These are phyloP conservation scores for Umbilicus rupestris DNA, from an alignment of 164 flowering plant genomes.

Conservation along the genomic window DNA sequence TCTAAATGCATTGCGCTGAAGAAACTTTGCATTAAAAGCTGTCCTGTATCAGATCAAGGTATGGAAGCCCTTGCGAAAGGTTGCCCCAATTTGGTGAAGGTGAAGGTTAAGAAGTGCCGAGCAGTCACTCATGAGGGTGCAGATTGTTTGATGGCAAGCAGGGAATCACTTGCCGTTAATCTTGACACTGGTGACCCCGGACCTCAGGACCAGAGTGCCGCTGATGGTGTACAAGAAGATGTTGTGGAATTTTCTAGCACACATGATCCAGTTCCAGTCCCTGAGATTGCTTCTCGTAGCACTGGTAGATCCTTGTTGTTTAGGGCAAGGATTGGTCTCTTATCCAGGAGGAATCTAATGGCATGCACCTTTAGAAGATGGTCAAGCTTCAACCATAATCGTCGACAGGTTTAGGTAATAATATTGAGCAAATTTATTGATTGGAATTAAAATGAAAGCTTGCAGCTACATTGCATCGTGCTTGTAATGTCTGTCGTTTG, in stretches of 20 bases:
- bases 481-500: too few species aligned
- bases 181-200: constrained; percentile 51
- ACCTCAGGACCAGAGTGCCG: constrained; percentile 35
- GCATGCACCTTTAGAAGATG: constrained; percentile 59
- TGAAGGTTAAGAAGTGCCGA: constrained; percentile 87
- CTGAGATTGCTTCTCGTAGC: constrained; percentile 29
- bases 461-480: too few species aligned
- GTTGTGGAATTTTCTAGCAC: constrained; percentile 26
- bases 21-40: constrained; percentile 91
- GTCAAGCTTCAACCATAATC: constrained; percentile 32
- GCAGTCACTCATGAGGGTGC: constrained; percentile 63
- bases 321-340: constrained; percentile 43
- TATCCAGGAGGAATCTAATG: constrained; percentile 46
- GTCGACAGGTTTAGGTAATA: constrained; percentile 18
- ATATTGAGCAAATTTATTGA: neutral
- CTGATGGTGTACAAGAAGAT: constrained; percentile 45
- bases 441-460: neutral
- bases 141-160: constrained; percentile 53
- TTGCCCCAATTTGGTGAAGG: constrained; percentile 89
- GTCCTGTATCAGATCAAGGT: constrained; percentile 73
- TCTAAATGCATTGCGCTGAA: constrained; percentile 57
- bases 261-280: constrained; percentile 15
- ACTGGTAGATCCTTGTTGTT: constrained; percentile 33
- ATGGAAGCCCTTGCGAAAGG: constrained; percentile 72
- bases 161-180: constrained; percentile 54